Conservation (phyloP, 2,329 filamentous ascomycete species). For the Aspergillus felis region DNA sequence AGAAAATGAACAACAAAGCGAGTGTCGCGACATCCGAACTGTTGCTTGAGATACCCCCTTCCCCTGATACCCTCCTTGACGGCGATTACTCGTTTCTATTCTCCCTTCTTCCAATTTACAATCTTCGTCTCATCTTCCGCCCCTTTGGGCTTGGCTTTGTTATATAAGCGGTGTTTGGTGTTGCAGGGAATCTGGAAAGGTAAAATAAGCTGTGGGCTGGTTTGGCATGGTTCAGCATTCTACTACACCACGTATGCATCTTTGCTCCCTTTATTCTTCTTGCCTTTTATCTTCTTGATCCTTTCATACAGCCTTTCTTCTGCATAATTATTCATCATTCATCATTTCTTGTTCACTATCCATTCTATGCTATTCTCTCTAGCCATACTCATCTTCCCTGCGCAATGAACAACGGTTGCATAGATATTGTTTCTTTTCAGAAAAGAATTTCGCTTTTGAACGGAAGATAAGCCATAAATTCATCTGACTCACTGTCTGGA, state of each 20-base stretch:
- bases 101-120: neutral
- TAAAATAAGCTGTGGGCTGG: neutral
- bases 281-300: neutral
- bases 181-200: neutral
- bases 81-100: neutral
- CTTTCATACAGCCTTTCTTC: neutral
- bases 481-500: too few relatives aligned
- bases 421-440: neutral
- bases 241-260: neutral
- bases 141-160: neutral
- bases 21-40: conserved; percentile 3
- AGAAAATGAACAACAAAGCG: neutral
- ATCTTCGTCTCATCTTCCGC: neutral
- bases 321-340: neutral
- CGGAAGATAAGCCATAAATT: too few relatives aligned
- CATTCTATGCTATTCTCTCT: neutral
- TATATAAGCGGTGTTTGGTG: conserved; percentile 4
- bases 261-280: neutral
- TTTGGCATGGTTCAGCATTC: neutral
- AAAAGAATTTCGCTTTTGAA: too few relatives aligned
- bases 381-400: neutral
- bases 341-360: neutral
- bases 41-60: conserved; percentile 20
- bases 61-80: neutral
- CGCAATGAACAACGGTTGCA: neutral